These are phyloP conservation scores for Pestalotiopsis sp. DNA, from an alignment of 2,329 filamentous ascomycete genomes.

Conservation along the genomic window DNA sequence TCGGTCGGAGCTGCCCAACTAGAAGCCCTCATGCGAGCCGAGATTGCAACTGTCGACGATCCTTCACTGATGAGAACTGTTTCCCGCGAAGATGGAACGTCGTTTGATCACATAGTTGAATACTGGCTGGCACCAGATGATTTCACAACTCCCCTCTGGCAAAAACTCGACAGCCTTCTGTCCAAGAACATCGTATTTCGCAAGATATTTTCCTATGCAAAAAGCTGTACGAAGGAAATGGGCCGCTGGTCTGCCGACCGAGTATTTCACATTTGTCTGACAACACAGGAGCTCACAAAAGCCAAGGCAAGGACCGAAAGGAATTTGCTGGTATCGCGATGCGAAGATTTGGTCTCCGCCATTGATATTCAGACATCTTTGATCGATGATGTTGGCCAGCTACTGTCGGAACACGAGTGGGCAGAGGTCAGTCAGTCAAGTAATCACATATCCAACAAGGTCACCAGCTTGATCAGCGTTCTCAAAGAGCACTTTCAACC, in stretches of 20 bases:
- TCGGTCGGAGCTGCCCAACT: constrained; percentile 71
- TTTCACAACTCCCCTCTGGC: constrained; percentile 68
- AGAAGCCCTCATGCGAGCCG: constrained; percentile 76
- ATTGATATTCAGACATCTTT: constrained; percentile 32
- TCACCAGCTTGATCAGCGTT: constrained; percentile 62
- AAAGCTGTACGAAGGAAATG: constrained; percentile 64
- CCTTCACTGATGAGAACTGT: constrained; percentile 58
- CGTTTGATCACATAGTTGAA: constrained; percentile 56
- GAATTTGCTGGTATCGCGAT: constrained; percentile 34
- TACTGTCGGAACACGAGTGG: constrained; percentile 58
- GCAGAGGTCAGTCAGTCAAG: constrained; percentile 29
- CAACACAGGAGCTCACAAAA: constrained; percentile 62
- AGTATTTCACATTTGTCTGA: constrained; percentile 74
- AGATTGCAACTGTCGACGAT: constrained; percentile 74
- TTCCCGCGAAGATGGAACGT: neutral
- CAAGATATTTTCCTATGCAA: constrained; percentile 62
- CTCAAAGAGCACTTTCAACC: constrained; percentile 66
- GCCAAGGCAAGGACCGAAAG: constrained; percentile 59
- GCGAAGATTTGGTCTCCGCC: constrained; percentile 23
- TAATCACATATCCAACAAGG: constrained; percentile 70
- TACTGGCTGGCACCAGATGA: constrained; percentile 49
- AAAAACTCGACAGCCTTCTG: constrained; percentile 51
- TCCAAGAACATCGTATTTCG: constrained; percentile 49
- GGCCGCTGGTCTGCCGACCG: constrained; percentile 85
- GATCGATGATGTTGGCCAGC: constrained; percentile 59